A percentile compares a stretch with the other conserved stretches of the same genome.
Evolutionary conservation across 2,329 filamentous ascomycete genomes (phyloP).

Genomic region (Chrysoporthe austroafricana): DNA sequence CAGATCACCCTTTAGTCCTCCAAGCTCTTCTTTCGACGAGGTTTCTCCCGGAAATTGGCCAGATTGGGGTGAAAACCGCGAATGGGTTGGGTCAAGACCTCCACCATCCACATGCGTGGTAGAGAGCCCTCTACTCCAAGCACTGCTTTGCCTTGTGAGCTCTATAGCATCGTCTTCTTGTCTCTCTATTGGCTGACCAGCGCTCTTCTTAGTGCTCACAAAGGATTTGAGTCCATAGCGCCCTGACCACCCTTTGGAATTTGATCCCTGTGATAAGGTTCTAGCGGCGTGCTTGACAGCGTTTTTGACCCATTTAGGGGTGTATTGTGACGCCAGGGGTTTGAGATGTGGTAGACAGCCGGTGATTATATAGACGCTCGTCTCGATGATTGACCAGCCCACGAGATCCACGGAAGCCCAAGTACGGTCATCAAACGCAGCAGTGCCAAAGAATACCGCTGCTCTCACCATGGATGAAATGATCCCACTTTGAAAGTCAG

Average conservation of each 20-base stretch:
- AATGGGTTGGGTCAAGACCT: background rate
- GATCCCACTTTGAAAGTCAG: constrained; percentile 31
- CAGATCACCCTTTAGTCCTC: background rate
- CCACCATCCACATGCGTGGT: background rate
- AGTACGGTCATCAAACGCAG: constrained; percentile 31
- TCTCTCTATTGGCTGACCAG: background rate
- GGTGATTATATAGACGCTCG: constrained; percentile 35
- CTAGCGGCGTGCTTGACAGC: constrained; percentile 4
- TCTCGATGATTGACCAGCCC: constrained; percentile 35
- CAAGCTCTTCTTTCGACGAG: background rate
- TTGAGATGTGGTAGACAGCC: constrained; percentile 33
- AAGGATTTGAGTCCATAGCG: constrained; percentile 15
- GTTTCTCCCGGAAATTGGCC: background rate
- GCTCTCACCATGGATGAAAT: constrained; percentile 33
- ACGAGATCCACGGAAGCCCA: constrained; percentile 32
- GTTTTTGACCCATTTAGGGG: constrained; percentile 28
- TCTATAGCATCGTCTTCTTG: constrained; percentile 22
- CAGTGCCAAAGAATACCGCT: constrained; percentile 30
- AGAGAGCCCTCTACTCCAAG: background rate
- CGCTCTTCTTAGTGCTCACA: constrained; percentile 8
- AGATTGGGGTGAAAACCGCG: background rate
- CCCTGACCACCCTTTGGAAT: constrained; percentile 18
- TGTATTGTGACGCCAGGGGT: constrained; percentile 31
- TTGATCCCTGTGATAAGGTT: background rate
- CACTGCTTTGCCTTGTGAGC: constrained; percentile 17